Conservation (phyloP, 805 yeast genomes). For the Candida patagonica region DNA sequence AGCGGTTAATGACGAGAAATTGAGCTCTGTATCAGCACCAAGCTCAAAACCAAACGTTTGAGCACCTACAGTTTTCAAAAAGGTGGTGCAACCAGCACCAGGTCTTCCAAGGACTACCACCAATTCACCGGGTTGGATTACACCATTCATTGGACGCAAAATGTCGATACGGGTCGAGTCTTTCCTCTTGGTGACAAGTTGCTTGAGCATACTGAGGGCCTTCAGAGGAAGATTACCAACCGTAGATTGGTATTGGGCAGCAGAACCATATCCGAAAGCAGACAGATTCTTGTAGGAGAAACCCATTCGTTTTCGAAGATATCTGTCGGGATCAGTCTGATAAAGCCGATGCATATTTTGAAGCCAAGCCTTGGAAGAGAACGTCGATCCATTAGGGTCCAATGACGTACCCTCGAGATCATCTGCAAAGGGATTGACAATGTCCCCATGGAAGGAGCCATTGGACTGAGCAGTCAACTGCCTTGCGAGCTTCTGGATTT, state of each 20-base stretch:
- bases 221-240: slow-evolving; percentile 33
- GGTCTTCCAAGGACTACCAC: slow-evolving; percentile 63
- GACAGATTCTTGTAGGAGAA: slow-evolving; percentile 49
- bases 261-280: slow-evolving; percentile 57
- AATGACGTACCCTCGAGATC: not conserved
- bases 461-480: too few species aligned
- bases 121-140: slow-evolving; percentile 58
- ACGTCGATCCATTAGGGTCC: not conserved
- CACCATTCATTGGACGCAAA: slow-evolving; percentile 18
- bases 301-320: slow-evolving; percentile 39
- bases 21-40: slow-evolving; percentile 44
- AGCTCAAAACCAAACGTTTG: slow-evolving; percentile 37
- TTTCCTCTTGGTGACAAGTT: too few species aligned
- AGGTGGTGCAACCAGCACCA: slow-evolving; percentile 73
- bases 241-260: slow-evolving; percentile 60
- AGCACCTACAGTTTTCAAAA: slow-evolving; percentile 56
- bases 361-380: not conserved
- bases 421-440: slow-evolving; percentile 1
- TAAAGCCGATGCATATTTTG: not conserved
- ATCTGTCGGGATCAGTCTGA: not conserved
- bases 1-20: slow-evolving; percentile 54
- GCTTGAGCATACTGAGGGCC: not conserved
- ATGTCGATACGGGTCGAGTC: not conserved
- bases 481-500: slow-evolving; percentile 14
- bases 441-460: too few species aligned